phyloP scores from a whole-genome alignment of 768 basidiomycete genomes.

The Naganishia vishniacii region DNA sequence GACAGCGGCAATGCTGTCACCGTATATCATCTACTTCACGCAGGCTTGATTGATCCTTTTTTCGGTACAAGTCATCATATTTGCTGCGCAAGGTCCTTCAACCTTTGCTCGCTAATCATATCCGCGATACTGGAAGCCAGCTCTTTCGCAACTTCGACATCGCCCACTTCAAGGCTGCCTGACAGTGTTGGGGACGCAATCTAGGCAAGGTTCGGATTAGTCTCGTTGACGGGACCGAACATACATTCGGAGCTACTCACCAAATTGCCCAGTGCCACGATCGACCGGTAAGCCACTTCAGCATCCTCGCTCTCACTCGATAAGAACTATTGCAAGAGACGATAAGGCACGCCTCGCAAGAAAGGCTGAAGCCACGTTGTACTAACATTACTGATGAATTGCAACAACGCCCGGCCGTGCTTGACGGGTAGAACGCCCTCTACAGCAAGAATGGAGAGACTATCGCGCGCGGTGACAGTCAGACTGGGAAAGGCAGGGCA shows the following conservation, averaged over 20 bases:
- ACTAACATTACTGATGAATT: slow-evolving; percentile 38
- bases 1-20: no score
- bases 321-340: slow-evolving; percentile 33
- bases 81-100: slow-evolving; percentile 35
- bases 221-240: not conserved
- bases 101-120: slow-evolving; percentile 37
- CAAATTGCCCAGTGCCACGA: slow-evolving; percentile 45
- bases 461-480: not conserved
- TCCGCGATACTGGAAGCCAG: slow-evolving; percentile 30
- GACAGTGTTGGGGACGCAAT: slow-evolving; percentile 32
- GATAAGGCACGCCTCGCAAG: not conserved
- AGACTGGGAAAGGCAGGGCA: not conserved
- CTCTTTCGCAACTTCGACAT: slow-evolving; percentile 33
- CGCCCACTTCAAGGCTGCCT: slow-evolving; percentile 38
- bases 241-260: slow-evolving; percentile 27
- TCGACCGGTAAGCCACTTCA: slow-evolving; percentile 41
- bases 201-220: slow-evolving; percentile 22
- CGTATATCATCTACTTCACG: no score
- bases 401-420: slow-evolving; percentile 29
- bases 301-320: slow-evolving; percentile 41
- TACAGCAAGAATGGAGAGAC: slow-evolving; percentile 44
- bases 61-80: not conserved
- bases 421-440: slow-evolving; percentile 28
- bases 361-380: no score
- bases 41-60: no score